Base-by-base conservation (phyloP, 1,284 basidiomycete genomes). In the Irpex sp. region DNA sequence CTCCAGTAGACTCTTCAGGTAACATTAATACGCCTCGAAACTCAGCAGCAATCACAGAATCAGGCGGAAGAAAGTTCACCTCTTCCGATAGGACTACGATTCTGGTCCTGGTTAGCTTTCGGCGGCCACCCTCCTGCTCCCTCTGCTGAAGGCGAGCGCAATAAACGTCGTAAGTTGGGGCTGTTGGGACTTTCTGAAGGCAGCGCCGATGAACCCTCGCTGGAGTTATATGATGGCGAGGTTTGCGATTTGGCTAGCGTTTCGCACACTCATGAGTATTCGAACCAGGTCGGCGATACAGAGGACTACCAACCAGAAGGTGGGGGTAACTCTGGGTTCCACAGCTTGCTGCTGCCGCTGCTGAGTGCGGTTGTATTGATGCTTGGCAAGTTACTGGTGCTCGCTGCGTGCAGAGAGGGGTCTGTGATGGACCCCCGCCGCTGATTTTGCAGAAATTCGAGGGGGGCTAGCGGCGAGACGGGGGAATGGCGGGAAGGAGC, bases 351-450 rank as follows among this genome's bases (percentile, higher is more conserved):
- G 57, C 70, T 64, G 62, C 59, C 61, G 58, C 58, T 17, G 26
- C 31, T n/a, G 48, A 31, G 40, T 36, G 47, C 64, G 66, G 77
- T 76, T 65, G 74, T 63, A 65, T 65, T 68, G 62, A 75, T 65
- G 67, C 71, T 52, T 44, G 40, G 8, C 15, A 44, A 44, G 40
- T 44, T 44, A 36, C 64, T 70, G 11, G 75, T 73, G 31, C 77
- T 71, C 15, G 84, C 79, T 61, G 86, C 85, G 75, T 91, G 89
- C 60, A 92, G 80, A 56, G 87, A 87, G 2, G 90, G 91, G 77
- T 92, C 91, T 17, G 91, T 91, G 71, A 92, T 87, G 1, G 91
- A 92, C 62, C 89, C 89, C 65, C 90, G 79, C 31, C 91, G 85
- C 71, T 92, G 91, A 64, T 84, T 89, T 74, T 92, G 89, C 34